Percentiles rank a stretch among this genome's conserved stretches.
Evolutionary conservation across 2,329 filamentous ascomycete species (phyloP).

Genomic region (Cordyceps farinosa): DNA sequence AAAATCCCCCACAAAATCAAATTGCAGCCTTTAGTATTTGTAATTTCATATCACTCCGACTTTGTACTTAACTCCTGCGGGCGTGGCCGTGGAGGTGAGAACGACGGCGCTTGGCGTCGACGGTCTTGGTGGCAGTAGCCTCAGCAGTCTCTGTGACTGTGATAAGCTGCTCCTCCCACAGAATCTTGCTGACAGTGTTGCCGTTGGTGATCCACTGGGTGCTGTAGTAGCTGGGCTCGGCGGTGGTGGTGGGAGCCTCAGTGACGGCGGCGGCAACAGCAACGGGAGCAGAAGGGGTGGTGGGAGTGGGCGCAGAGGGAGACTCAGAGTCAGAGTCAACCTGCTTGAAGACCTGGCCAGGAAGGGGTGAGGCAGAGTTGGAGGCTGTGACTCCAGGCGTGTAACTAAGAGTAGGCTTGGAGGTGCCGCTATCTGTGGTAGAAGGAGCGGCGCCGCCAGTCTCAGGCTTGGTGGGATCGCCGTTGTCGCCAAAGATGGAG

Average conservation of each 20-base stretch:
- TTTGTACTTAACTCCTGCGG: slow-evolving; percentile 25
- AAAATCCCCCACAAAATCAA: slow-evolving; percentile 22
- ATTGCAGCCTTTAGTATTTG: slow-evolving; percentile 21
- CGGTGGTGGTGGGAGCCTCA: slow-evolving; percentile 31
- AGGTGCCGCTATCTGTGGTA: background rate
- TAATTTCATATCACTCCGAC: slow-evolving; percentile 10
- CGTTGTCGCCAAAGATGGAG: slow-evolving; percentile 36
- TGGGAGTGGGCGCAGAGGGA: slow-evolving; percentile 19
- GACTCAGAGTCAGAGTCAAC: slow-evolving; percentile 18
- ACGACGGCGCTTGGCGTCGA: slow-evolving; percentile 31
- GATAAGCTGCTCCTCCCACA: slow-evolving; percentile 54
- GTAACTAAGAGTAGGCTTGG: slow-evolving; percentile 34
- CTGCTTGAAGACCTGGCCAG: slow-evolving; percentile 44
- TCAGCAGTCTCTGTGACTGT: slow-evolving; percentile 47
- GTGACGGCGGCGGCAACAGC: slow-evolving; percentile 24
- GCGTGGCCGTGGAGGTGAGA: slow-evolving; percentile 37
- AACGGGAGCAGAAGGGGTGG: slow-evolving; percentile 18
- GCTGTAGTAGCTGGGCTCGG: slow-evolving; percentile 35
- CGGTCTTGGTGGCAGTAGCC: slow-evolving; percentile 33
- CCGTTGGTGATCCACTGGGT: slow-evolving; percentile 52
- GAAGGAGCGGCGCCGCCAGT: background rate
- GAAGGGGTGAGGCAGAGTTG: slow-evolving; percentile 33
- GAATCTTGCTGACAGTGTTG: slow-evolving; percentile 51
- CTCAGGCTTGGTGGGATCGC: slow-evolving; percentile 17
- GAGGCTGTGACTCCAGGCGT: slow-evolving; percentile 33